Base-by-base conservation (phyloP, 768 basidiomycete genomes). In the Pleurotus citrinopileatus region DNA sequence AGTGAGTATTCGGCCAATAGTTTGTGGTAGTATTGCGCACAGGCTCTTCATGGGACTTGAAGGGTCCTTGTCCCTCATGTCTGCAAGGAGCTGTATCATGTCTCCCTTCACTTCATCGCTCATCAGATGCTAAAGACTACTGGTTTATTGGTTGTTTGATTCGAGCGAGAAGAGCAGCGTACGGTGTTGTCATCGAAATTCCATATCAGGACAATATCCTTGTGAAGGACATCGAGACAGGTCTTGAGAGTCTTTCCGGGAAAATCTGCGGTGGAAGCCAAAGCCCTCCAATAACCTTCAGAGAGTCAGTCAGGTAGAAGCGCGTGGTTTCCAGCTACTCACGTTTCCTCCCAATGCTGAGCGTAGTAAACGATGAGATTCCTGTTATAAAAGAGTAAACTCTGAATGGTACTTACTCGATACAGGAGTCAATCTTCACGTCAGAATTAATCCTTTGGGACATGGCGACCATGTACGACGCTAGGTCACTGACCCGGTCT, bases 261-360 rank as follows among this genome's bases (percentile, higher is more conserved):
- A 43, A 65, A 62, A 26, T 61, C 48, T 8, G 59, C 50, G 38
- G 63, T 66, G 17, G 61, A 55, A 5, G 61, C 55, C 9, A 67
- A 54, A 10, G 62, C 59, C 29, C 52, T 13, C 66, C 66, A 66
- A 37, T 67, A 67, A 32, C 60, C 66, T 67, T n/a, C n/a, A n/a
- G n/a, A n/a, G n/a, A n/a, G n/a, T n/a, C n/a, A n/a, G n/a, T n/a
- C n/a, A n/a, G n/a, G n/a, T n/a, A n/a, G n/a, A n/a, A n/a, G n/a
- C n/a, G n/a, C n/a, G n/a, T n/a, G n/a, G n/a, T n/a, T n/a, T n/a
- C n/a, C n/a, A n/a, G n/a, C n/a, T 3, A 51, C 34, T 28, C 23
- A 51, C 48, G 48, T 51, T 51, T 51, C 34, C 27, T 57, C n/a
- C 62, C 59, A 40, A 63, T 53, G 2, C 62, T 60, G 20, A 45